Base-by-base conservation (phyloP, 2,329 filamentous ascomycete species). In the Immersiporthe knoxdaviesiana region DNA sequence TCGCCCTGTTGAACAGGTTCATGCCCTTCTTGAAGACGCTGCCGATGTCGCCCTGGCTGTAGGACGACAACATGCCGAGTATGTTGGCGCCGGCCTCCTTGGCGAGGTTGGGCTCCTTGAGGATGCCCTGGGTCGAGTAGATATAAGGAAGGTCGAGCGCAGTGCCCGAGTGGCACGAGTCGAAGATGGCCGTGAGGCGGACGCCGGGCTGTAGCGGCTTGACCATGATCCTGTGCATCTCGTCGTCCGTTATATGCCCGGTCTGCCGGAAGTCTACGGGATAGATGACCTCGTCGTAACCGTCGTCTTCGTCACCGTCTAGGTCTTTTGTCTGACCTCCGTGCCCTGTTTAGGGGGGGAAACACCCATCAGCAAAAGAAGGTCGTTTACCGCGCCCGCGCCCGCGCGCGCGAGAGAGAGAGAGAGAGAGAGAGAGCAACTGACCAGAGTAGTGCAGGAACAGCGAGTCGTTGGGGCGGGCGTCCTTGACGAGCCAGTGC, bases 401-500 rank as follows among this genome's bases (percentile, higher is more conserved):
- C n/a, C n/a, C n/a, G n/a, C n/a, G n/a, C n/a, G 21, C 2, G 21
- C 21, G 3, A n/a, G 21, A n/a, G 44, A 47, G 21, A 8, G 8
- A n/a, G n/a, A 7, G 8, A 16, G 2, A 61, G 47, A 63, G 47
- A 10, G 16, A n/a, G 7, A 11, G 32, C 10, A 52, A 77, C 87
- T 74, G 81, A 94, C 92, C 94, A 52, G 94, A 97, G 79, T 97
- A 98, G 81, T 98, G 95, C 83, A 98, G 97, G 82, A 98, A 98
- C 8, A 98, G 86, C 5, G 95, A 97, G 78, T 98, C 95, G 77
- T 97, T 97, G 0, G 94, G 92, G 69, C 88, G 88, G 5, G 95
- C 94, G 77, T 97, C 94, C 81, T 97, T 97, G 69, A 97, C 93
- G 27, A 98, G 83, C 95, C 95, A 98, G 78, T 97, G 94, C 95